These are phyloP conservation scores for Luffa aegyptiaca DNA, from an alignment of 306 rosid genomes.

Conservation along the genomic window DNA sequence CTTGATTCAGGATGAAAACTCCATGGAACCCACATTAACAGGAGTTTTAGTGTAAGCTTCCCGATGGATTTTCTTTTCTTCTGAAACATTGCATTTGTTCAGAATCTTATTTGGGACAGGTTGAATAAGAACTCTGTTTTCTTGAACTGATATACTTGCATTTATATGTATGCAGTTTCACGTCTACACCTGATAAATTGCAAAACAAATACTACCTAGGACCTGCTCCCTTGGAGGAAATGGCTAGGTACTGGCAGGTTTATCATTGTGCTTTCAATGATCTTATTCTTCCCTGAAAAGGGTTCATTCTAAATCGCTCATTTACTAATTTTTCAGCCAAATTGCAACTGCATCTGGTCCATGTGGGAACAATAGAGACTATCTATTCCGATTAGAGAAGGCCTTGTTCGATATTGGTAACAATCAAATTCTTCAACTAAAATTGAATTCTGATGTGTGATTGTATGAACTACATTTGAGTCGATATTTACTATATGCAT, in stretches of 20 bases:
- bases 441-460: not conserved
- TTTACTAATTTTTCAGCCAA: constrained; percentile 44
- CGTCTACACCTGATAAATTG: constrained; percentile 77
- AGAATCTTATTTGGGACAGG: not conserved
- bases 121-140: not conserved
- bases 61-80: not conserved
- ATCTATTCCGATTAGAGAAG: constrained; percentile 68
- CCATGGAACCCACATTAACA: constrained; percentile 41
- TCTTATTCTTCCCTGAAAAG: not conserved
- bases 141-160: not conserved
- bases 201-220: constrained; percentile 85
- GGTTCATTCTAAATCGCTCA: not conserved
- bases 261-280: not conserved
- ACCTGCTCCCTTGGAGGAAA: constrained; percentile 81
- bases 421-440: not conserved
- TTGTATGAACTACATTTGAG: not conserved
- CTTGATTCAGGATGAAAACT: constrained; percentile 46
- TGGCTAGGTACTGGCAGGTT: constrained; percentile 59
- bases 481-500: not conserved
- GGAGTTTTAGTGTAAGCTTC: constrained; percentile 72
- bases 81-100: not conserved
- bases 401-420: constrained; percentile 81
- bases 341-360: constrained; percentile 95
- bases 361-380: constrained; percentile 88
- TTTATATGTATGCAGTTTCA: constrained; percentile 46